phyloP scores from a whole-genome alignment of 2,329 filamentous ascomycete genomes.

The Delphinella strobiligena region DNA sequence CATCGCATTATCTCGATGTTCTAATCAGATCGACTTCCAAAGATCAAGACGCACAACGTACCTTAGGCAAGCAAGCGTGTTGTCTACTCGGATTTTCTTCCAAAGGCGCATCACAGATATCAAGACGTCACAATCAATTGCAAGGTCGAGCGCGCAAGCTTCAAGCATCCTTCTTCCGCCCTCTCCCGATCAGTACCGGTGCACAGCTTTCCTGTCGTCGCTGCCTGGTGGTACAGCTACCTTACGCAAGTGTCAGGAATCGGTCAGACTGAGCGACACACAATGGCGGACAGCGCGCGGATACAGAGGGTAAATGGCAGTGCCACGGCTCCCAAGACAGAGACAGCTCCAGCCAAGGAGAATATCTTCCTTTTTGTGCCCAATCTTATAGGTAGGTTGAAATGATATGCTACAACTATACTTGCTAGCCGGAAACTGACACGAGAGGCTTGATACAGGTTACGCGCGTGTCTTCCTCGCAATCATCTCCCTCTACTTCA shows the following conservation, averaged over 20 bases:
- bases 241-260: background rate
- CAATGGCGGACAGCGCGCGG: background rate
- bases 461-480: slow-evolving; percentile 47
- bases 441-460: slow-evolving; percentile 20
- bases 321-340: background rate
- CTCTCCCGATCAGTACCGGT: too few species aligned
- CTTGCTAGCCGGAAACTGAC: slow-evolving; percentile 2
- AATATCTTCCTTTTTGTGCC: slow-evolving; percentile 44
- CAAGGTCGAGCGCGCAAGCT: too few species aligned
- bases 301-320: background rate
- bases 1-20: background rate
- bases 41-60: too few species aligned
- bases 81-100: too few species aligned
- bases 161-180: too few species aligned
- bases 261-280: background rate
- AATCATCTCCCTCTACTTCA: slow-evolving; percentile 91
- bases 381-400: slow-evolving; percentile 35
- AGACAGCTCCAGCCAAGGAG: slow-evolving; percentile 32
- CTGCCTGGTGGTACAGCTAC: background rate
- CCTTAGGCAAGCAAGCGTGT: too few species aligned
- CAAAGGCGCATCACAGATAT: too few species aligned
- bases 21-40: background rate
- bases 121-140: too few species aligned
- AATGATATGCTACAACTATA: background rate
- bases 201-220: background rate